Evolutionary conservation across 768 basidiomycete genomes (phyloP), one percentile per base, ranked within the genome.

Genomic region (Tricholoma sp.): DNA sequence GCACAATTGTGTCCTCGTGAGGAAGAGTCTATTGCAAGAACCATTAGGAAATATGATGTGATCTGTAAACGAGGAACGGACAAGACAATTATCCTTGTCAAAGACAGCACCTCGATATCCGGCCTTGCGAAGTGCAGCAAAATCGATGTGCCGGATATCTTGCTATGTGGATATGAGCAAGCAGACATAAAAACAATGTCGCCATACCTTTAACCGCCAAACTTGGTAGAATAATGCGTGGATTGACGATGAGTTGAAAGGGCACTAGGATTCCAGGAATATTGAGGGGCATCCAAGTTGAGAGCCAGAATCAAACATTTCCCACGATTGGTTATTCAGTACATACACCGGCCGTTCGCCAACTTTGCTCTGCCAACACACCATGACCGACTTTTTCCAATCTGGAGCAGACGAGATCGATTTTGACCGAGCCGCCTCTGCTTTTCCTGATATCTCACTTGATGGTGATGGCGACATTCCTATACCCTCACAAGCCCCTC

Each of bases 71-170:
- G 36, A 41, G 20, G 15, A 3, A 74, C 88, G 29, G 60, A 92
- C 96, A 61, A 98, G 72, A 66, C 96, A 98, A 64, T 99, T 98
- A 67, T 99, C 96, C 73, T 98, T 98, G 79, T 98, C 96, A 62
- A 98, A 89, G 1, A 99, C 84, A 3, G 88, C 91, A n/a, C 90
- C 94, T 47, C 84, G 82, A 67, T 92, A 94, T 4, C 95, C 94
- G 7, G 85, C 83, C 55, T 77, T 76, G 55, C 80, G 80, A 37
- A 98, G 75, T 36, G 84, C 84, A 8, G 62, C 62, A 76, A 92
- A 94, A 70, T 95, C 83, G 64, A 95, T 77, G 61, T 87, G 80
- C 77, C 91, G 89, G 63, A 95, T 91, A 67, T 91, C 91, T 90
- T 78, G 67, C 85, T 86, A 74, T 61, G 71, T 63, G 53, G 59